Base-by-base conservation (phyloP, 805 yeast species). In the Tetrapisispora pingtungensis region DNA sequence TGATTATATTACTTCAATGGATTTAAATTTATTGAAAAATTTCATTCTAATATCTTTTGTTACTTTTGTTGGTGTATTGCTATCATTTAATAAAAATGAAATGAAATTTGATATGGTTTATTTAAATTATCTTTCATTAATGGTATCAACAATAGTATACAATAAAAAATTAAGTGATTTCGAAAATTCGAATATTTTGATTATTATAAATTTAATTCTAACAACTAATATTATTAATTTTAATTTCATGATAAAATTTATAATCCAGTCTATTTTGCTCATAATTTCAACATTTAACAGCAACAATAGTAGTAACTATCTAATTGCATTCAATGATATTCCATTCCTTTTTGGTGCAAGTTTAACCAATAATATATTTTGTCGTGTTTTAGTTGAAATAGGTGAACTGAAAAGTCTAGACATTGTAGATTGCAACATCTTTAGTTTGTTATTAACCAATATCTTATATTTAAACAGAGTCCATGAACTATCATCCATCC, bases 361-460 rank as follows among this genome's bases (percentile, higher is more conserved):
- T 26, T 42, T 51, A 3, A 31, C 56, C 6, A 65, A 67, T 43
- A 46, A 49, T 19, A 36, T 46, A 4, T 37, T 67, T 8, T 53
- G 59, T 30, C 52, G 44, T n/a, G 37, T 54, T 2, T 46, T 69
- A 17, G 52, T 56, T 1, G 46, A 46, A 22, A 49, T 66, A 7
- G 57, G 70, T 10, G 53, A 65, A 36, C 46, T 65, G 46, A 67
- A 64, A 51, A 67, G 72, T 36, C 52, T 68, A 43, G 69, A 66
- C 44, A 44, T 47, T 7, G 57, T 68, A 13, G 73, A 69, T 35
- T 67, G 67, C 38, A 59, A 65, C 26, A 26, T 69, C 15, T 69
- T 69, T 51, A 62, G 69, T 44, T 58, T 66, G 17, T 43, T 65
- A 26, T 40, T 66, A 10, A 61, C 68, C 1, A 67, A 69, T 42